Evolutionary conservation across 257 asterid genomes (phyloP).

Genomic region (Rubia yunnanensis): DNA sequence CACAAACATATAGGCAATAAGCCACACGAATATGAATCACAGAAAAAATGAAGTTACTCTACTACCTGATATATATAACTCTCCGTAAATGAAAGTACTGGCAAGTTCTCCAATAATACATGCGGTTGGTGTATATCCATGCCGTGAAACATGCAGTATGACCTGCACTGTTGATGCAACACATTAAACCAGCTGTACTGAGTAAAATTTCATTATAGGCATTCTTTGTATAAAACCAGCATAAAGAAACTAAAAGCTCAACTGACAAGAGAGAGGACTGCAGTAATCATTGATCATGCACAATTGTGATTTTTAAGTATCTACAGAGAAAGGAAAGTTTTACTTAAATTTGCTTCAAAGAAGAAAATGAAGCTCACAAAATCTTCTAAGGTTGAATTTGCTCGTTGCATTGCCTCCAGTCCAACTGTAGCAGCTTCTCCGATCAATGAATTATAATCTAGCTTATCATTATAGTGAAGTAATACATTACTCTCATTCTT

Average conservation of each 20-base stretch:
- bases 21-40: not conserved
- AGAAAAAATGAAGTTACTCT: not conserved
- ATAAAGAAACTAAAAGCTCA: not conserved
- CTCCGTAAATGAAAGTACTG: conserved; percentile 81
- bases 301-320: not conserved
- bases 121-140: conserved; percentile 62
- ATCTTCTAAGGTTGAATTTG: conserved; percentile 91
- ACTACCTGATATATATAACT: conserved; percentile 88
- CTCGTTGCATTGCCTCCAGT: conserved; percentile 68
- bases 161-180: conserved; percentile 59
- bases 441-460: conserved; percentile 15
- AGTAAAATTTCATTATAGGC: not conserved
- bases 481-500: conserved; percentile 20
- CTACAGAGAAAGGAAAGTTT: not conserved
- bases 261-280: not conserved
- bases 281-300: not conserved
- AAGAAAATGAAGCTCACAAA: conserved; percentile 51
- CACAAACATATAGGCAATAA: not conserved
- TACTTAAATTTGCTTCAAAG: not conserved
- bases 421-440: conserved; percentile 48
- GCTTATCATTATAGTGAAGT: conserved; percentile 22
- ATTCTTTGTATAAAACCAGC: not conserved
- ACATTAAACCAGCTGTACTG: not conserved
- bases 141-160: conserved; percentile 82
- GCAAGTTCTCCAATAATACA: conserved; percentile 62